Conservation (phyloP, 1,284 basidiomycete species). For the Ustilago lituana region DNA sequence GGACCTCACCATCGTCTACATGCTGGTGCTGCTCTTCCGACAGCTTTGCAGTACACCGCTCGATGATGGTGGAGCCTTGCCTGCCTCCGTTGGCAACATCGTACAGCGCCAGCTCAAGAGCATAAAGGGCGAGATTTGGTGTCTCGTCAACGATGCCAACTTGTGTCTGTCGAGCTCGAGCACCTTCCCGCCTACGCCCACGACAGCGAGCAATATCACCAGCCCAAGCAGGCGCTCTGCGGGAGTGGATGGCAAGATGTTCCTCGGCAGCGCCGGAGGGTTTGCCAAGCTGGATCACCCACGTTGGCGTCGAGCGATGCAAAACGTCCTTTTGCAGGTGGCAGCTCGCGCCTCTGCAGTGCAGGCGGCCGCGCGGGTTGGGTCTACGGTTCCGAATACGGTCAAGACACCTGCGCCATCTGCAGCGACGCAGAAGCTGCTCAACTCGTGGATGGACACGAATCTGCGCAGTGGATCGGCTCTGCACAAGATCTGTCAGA, state of each 20-base stretch:
- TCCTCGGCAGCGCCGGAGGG: conserved; percentile 42
- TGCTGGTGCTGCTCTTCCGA: conserved; percentile 82
- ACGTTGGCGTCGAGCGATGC: conserved; percentile 71
- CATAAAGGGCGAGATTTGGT: conserved; percentile 78
- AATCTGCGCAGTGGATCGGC: conserved; percentile 46
- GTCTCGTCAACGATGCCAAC: conserved; percentile 74
- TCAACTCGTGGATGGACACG: conserved; percentile 57
- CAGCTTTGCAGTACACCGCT: conserved; percentile 72
- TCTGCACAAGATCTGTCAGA: conserved; percentile 56
- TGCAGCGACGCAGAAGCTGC: conserved; percentile 39
- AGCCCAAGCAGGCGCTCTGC: conserved; percentile 10
- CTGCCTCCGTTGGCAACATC: conserved; percentile 23
- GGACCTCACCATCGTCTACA: conserved; percentile 80
- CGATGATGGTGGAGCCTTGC: conserved; percentile 69
- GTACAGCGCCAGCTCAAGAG: conserved; percentile 45
- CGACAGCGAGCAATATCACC: background rate
- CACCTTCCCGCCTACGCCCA: conserved; percentile 6
- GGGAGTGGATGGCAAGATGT: conserved; percentile 13
- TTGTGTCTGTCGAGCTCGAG: conserved; percentile 33
- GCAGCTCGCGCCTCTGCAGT: conserved; percentile 72
- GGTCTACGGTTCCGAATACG: conserved; percentile 9
- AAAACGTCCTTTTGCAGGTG: conserved; percentile 76
- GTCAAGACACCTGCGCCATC: conserved; percentile 37
- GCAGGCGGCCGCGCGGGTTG: conserved; percentile 37
- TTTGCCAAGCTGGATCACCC: conserved; percentile 69